Conservation (phyloP, 1,284 basidiomycete genomes). For the Cryptococcus floricola region DNA sequence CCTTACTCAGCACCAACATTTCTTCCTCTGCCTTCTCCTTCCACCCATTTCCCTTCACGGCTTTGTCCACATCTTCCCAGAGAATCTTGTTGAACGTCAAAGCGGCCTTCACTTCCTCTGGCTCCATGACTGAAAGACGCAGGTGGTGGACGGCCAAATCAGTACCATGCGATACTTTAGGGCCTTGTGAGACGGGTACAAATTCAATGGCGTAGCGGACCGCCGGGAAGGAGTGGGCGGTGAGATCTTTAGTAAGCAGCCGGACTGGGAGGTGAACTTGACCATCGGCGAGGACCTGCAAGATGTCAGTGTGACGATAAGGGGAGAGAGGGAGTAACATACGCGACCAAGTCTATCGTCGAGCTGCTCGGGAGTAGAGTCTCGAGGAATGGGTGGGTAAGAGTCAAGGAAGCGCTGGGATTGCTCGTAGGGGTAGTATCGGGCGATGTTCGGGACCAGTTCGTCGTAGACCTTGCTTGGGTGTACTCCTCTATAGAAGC, state of each 20-base stretch:
- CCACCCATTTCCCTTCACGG: conserved; percentile 27
- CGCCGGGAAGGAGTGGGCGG: conserved; percentile 58
- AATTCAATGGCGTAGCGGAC: conserved; percentile 63
- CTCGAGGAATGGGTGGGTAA: conserved; percentile 49
- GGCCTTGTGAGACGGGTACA: conserved; percentile 40
- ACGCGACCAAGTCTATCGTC: conserved; percentile 55
- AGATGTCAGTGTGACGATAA: not conserved
- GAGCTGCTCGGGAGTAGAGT: conserved; percentile 48
- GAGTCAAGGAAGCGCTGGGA: conserved; percentile 53
- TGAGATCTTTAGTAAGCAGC: conserved; percentile 60
- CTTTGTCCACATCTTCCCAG: conserved; percentile 47
- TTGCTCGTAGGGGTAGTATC: conserved; percentile 59
- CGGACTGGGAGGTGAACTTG: conserved; percentile 68
- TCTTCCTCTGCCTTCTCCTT: conserved; percentile 35
- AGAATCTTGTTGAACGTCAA: conserved; percentile 57
- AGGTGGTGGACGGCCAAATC: conserved; percentile 58
- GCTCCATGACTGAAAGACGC: conserved; percentile 47
- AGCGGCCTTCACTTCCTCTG: conserved; percentile 53
- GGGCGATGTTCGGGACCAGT: conserved; percentile 57
- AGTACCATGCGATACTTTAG: conserved; percentile 65
- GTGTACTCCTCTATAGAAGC: conserved; percentile 66
- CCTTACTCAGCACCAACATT: conserved; percentile 55
- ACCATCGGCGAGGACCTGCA: conserved; percentile 59
- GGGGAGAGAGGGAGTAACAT: conserved; percentile 1
- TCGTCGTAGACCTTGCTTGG: conserved; percentile 55